Conservation (phyloP, 345 rosid species). For the Turnera subulata region DNA sequence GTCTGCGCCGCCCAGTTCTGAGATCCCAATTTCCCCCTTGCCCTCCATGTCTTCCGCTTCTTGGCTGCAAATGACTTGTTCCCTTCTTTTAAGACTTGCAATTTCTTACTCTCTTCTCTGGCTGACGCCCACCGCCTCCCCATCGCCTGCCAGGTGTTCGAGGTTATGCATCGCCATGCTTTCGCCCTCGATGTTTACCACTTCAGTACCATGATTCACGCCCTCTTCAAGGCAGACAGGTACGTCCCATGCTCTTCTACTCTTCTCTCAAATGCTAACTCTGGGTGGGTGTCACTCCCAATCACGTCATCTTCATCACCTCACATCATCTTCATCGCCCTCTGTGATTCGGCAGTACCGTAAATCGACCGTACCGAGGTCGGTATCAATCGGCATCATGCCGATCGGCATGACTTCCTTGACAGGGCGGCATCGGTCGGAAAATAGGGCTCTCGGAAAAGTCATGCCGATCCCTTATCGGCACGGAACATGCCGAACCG, state of each 20-base stretch:
- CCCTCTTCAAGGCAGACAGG: conserved; percentile 57
- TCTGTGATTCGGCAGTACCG: too few species aligned
- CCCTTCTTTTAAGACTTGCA: conserved; percentile 63
- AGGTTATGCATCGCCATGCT: conserved; percentile 37
- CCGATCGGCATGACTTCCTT: too few species aligned
- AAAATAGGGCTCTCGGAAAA: too few species aligned
- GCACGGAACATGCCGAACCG: too few species aligned
- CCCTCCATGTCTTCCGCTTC: conserved; percentile 43
- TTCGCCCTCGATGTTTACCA: conserved; percentile 58
- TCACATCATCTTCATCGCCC: too few species aligned
- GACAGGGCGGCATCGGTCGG: too few species aligned
- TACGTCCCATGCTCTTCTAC: conserved; percentile 42
- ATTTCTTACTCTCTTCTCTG: conserved; percentile 52
- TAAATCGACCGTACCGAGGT: too few species aligned
- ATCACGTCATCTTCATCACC: conserved; percentile 63
- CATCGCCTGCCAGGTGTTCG: conserved; percentile 46
- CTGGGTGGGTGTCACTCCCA: conserved; percentile 50
- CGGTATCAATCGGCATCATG: too few species aligned
- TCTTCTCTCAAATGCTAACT: conserved; percentile 56
- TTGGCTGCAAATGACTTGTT: conserved; percentile 47
- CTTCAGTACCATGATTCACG: conserved; percentile 59
- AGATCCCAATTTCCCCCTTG: conserved; percentile 42
- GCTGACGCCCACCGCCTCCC: conserved; percentile 54
- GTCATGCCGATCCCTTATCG: too few species aligned
- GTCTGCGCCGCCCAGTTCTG: conserved; percentile 58